Evolutionary conservation across 2,329 filamentous ascomycete genomes (phyloP), one percentile per base, ranked within the genome.

Genomic region (Aspergillus cejpii): DNA sequence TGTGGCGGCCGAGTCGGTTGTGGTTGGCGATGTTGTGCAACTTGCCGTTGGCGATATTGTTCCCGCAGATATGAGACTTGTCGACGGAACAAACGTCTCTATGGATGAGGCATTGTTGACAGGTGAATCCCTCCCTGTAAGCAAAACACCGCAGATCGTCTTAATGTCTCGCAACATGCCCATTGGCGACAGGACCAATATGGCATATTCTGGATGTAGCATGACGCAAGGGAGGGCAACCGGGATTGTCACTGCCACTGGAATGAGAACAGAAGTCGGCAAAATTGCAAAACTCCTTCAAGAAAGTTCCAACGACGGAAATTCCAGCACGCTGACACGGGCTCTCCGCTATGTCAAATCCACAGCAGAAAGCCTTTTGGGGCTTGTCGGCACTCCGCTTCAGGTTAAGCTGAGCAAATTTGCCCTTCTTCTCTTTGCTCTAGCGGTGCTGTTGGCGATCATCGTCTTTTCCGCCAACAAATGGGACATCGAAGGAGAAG

Each of bases 401-500:
- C 87, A 94, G 69, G 83, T 84, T 53, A 91, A 87, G 60, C 75
- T 95, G 41, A 87, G 85, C 69, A 88, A 90, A 66, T 83, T 95
- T 58, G 88, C 89, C 21, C 81, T 92, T 34, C 63, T 87, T 3
- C 78, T 94, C 2, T 94, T 94, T 59, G 81, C 75, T 37, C 77
- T 88, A 40, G 89, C 79, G 5, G 73, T 82, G 33, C 54, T 82
- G 7, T 70, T 80, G 37, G 78, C 79, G 8, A 77, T 83, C 53
- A 80, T 82, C 53, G 78, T 82, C 17, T 77, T 81, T 51, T 78
- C 74, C 1, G 77, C 77, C 47, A 81, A 76, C 61, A 62, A 71
- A 23, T 80, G 79, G 61, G 67, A 76, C 45, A 68, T 76, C 28
- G 72, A 75, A 12, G 72, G 75, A 42, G 77, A 81, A 57, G 76